phyloP scores from a whole-genome alignment of 805 yeast species.

The Hanseniaspora singularis region DNA sequence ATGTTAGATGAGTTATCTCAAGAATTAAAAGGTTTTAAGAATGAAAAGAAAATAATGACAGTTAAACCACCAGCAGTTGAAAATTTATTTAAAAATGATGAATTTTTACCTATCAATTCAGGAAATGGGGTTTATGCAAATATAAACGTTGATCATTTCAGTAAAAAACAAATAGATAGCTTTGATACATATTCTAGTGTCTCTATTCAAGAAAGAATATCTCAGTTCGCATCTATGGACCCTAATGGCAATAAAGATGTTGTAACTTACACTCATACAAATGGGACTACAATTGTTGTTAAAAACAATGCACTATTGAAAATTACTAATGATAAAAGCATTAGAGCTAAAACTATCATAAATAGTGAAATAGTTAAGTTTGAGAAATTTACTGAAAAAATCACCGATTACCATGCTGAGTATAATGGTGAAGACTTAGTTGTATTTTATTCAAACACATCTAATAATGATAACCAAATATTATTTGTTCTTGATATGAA shows the following conservation, averaged over 20 bases:
- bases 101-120: conserved; percentile 2
- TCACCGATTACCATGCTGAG: background rate
- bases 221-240: conserved; percentile 13
- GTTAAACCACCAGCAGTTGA: background rate
- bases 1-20: background rate
- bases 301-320: background rate
- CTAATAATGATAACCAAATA: background rate
- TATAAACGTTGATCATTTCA: background rate
- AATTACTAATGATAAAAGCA: background rate
- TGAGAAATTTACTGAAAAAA: background rate
- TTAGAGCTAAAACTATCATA: background rate
- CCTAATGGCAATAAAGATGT: conserved; percentile 17
- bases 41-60: background rate
- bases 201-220: background rate
- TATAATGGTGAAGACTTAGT: conserved; percentile 12
- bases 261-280: conserved; percentile 7
- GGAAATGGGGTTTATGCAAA: background rate
- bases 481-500: conserved; percentile 18
- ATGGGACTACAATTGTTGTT: background rate
- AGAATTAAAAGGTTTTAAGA: background rate
- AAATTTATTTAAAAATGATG: background rate
- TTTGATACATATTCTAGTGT: background rate
- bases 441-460: background rate
- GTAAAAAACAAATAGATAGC: no score
- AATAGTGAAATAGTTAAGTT: background rate